Percentiles rank a stretch among this genome's conserved stretches.
These are phyloP conservation scores for Datisca glomerata DNA, from an alignment of 306 rosid genomes.

Conservation along the genomic window DNA sequence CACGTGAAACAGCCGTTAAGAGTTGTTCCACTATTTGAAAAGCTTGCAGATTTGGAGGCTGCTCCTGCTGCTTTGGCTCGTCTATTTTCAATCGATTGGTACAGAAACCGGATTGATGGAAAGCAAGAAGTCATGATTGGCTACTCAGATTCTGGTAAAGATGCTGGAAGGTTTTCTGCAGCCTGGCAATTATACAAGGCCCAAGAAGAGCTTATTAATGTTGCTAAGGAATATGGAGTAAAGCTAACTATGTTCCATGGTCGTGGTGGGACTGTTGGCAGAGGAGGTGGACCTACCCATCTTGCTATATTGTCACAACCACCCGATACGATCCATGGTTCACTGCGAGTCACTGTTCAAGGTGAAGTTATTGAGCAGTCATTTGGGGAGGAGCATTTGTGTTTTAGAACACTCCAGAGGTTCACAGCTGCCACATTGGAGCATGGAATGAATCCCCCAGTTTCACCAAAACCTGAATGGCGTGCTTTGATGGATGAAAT, in stretches of 20 bases:
- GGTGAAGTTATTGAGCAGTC: slow-evolving; percentile 90
- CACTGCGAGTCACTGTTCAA: slow-evolving; percentile 85
- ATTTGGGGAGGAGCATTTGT: slow-evolving; percentile 84
- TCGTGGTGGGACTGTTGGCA: slow-evolving; percentile 91
- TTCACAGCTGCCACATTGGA: slow-evolving; percentile 81
- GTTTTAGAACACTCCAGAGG: slow-evolving; percentile 82
- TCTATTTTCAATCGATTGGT: slow-evolving; percentile 72
- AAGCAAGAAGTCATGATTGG: slow-evolving; percentile 97
- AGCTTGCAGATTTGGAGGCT: slow-evolving; percentile 74
- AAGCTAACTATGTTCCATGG: slow-evolving; percentile 93
- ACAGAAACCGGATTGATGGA: slow-evolving; percentile 54
- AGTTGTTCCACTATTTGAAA: slow-evolving; percentile 88
- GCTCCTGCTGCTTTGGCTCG: slow-evolving; percentile 83
- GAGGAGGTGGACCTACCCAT: slow-evolving; percentile 96
- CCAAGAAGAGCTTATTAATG: slow-evolving; percentile 77
- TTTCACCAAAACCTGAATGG: slow-evolving; percentile 83
- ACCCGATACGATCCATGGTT: slow-evolving; percentile 79
- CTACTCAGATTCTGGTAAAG: slow-evolving; percentile 88
- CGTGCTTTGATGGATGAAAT: slow-evolving; percentile 67
- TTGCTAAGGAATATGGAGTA: slow-evolving; percentile 67
- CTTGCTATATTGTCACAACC: slow-evolving; percentile 92
- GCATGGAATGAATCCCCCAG: slow-evolving; percentile 65
- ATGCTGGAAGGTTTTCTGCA: slow-evolving; percentile 86
- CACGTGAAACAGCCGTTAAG: slow-evolving; percentile 56
- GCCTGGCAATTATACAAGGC: slow-evolving; percentile 93